phyloP scores from a whole-genome alignment of 768 basidiomycete genomes.

The Chalciporus sphaerocephalus region DNA sequence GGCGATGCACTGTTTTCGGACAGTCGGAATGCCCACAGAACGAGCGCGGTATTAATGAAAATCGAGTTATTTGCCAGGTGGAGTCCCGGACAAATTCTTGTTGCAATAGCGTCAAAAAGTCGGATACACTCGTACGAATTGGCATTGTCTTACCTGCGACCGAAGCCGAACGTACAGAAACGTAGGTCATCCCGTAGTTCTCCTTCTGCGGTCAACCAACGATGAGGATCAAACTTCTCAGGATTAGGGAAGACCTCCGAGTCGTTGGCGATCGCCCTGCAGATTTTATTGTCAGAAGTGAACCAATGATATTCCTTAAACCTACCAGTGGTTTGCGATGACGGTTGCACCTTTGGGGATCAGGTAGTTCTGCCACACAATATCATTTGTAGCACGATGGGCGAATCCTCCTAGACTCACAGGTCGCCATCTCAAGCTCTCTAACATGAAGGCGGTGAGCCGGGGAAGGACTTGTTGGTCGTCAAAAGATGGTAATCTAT shows the following conservation, averaged over 20 bases:
- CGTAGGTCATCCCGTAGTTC: slow-evolving; percentile 23
- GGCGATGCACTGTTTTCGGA: slow-evolving; percentile 43
- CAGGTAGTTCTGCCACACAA: slow-evolving; percentile 36
- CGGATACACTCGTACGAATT: not conserved
- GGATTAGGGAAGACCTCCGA: slow-evolving; percentile 53
- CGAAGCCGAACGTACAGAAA: slow-evolving; percentile 35
- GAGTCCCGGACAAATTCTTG: slow-evolving; percentile 27
- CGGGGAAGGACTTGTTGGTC: slow-evolving; percentile 34
- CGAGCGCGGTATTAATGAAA: slow-evolving; percentile 57
- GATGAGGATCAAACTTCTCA: slow-evolving; percentile 50
- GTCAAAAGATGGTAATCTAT: slow-evolving; percentile 32
- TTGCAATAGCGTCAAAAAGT: not conserved
- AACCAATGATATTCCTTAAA: no score
- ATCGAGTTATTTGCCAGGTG: slow-evolving; percentile 44
- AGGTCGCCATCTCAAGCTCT: slow-evolving; percentile 36
- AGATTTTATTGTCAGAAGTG: not conserved
- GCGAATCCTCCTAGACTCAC: slow-evolving; percentile 37
- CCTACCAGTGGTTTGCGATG: slow-evolving; percentile 35
- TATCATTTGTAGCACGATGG: slow-evolving; percentile 58
- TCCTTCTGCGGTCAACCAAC: slow-evolving; percentile 40
- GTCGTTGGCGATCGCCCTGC: slow-evolving; percentile 44
- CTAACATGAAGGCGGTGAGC: slow-evolving; percentile 35
- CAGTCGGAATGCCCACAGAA: slow-evolving; percentile 60
- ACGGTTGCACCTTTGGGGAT: slow-evolving; percentile 40
- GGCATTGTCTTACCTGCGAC: slow-evolving; percentile 18